Evolutionary conservation across 2,329 filamentous ascomycete genomes (phyloP), one percentile per base, ranked within the genome.

Genomic region (Trichoderma sp.): DNA sequence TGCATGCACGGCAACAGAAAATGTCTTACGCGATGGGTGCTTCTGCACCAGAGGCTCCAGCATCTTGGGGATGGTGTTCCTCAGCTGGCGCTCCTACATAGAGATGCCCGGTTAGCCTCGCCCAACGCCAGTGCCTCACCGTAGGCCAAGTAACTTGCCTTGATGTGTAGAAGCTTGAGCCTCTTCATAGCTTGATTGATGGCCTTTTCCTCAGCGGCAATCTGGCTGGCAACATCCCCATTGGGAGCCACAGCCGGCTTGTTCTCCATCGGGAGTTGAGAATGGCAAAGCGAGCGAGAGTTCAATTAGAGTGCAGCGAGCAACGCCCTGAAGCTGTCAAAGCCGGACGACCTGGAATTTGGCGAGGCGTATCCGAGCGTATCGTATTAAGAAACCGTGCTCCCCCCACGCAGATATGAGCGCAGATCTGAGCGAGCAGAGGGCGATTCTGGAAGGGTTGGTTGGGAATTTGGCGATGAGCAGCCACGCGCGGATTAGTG

Each of bases 161-260:
- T 84, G 73, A 86, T 79, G 73, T 88, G 85, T n/a, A 88, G 77
- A 58, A 85, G 79, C 72, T 86, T 85, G 64, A 88, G 80, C 40
- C 83, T 81, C 73, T 84, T 79, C 73, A 88, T 80, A 29, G 82
- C 83, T 70, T 82, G 79, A 70, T 84, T 81, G 7, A 88, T 79
- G 69, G 82, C 82, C 67, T 82, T 80, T 75, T 88, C 85, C 59
- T 86, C 82, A 78, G 80, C 80, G 10, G 77, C 75, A 67, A 80
- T 80, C 49, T 77, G 75, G 61, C 71, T 72, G 37, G 70, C 72
- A 63, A 70, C 70, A 43, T 69, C 70, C 66, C 72, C 72, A 64
- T 75, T 72, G 40, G 73, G 68, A 31, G 72, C 67, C 55, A 55
- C 61, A 52, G 72, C 57, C 71, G 73, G 69, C 60, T 76, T 70